Base-by-base conservation (phyloP, 2,329 filamentous ascomycete species). In the Fusarium haematococcum region DNA sequence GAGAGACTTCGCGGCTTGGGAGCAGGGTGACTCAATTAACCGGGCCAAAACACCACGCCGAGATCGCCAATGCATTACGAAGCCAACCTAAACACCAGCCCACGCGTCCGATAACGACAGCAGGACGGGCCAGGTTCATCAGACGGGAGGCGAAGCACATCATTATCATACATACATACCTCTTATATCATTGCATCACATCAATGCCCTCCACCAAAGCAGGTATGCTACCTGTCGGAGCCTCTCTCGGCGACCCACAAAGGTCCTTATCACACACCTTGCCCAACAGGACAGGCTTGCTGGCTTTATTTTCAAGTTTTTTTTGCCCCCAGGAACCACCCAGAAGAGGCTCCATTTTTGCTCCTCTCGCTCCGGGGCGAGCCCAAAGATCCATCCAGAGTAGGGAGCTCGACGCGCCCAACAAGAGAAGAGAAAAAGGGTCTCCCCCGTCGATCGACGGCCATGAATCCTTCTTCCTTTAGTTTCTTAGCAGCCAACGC, bases 201-300 rank as follows among this genome's bases (percentile, higher is more conserved):
- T 52, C 48, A 62, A 58, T 54, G 37, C 60, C 41, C 48, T 33
- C 58, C 63, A 43, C 54, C 41, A 43, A 20, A n/a, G 18, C 48
- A 30, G 71, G 69, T 41, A 75, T 67, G 75, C 71, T 71, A 63
- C 62, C 32, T 45, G 27, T 30, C 43, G 23, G 58, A 79, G 77
- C 75, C 77, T 78, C 72, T 77, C 69, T 79, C 78, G 77, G 77
- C 77, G 79, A 78, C 77, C 78, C 79, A 80, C 78, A 69, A 32
- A 54, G 66, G 48, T 50, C 70, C 78, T 79, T 79, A 79, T 79
- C 78, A 76, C 65, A 65, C 43, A 61, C 48, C 48, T 54, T 54
- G 27, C 27, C 63, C 43, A 39, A 41, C 59, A 57, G 35, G 35
- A 37, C 35, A 37, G 39, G n/a, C 20, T 39, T 39, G 8, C 32